These are phyloP conservation scores for Dactylonectria estremocensis DNA, from an alignment of 2,329 filamentous ascomycete species.

Conservation along the genomic window DNA sequence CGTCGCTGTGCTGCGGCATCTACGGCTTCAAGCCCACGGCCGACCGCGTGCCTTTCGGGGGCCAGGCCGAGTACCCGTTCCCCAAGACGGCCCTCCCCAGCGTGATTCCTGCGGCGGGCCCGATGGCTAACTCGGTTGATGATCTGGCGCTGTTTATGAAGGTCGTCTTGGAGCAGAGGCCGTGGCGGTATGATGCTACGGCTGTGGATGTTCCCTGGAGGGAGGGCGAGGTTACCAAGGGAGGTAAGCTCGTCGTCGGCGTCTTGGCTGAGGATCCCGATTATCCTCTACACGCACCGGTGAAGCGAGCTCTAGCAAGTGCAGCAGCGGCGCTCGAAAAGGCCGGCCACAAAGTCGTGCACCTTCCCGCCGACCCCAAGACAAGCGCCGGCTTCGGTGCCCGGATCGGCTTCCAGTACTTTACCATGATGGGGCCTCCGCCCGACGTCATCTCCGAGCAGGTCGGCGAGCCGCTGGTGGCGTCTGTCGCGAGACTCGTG, in stretches of 20 bases:
- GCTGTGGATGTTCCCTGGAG: constrained; percentile 64
- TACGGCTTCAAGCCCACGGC: constrained; percentile 70
- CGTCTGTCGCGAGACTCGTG: constrained; percentile 35
- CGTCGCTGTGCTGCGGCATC: constrained; percentile 68
- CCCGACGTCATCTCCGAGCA: constrained; percentile 31
- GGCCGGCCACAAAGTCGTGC: constrained; percentile 62
- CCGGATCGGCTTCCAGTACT: constrained; percentile 42
- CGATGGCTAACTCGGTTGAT: constrained; percentile 58
- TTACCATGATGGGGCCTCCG: constrained; percentile 32
- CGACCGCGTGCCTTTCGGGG: constrained; percentile 66
- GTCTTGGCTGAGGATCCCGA: constrained; percentile 62
- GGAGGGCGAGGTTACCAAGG: constrained; percentile 34
- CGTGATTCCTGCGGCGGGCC: constrained; percentile 59
- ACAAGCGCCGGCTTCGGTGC: constrained; percentile 30
- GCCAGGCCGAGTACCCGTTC: constrained; percentile 41
- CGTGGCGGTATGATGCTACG: constrained; percentile 62
- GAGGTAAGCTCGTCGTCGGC: constrained; percentile 60
- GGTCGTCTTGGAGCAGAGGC: constrained; percentile 55
- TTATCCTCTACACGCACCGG: constrained; percentile 66
- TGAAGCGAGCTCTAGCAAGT: constrained; percentile 60
- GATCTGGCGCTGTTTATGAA: constrained; percentile 52
- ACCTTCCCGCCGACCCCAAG: constrained; percentile 46
- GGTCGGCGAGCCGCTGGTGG: constrained; percentile 39
- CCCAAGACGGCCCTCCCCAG: constrained; percentile 35
- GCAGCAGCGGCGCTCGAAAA: constrained; percentile 56